phyloP scores from a whole-genome alignment of 352 stramenopile genomes.

The Blastocystis sp. region DNA sequence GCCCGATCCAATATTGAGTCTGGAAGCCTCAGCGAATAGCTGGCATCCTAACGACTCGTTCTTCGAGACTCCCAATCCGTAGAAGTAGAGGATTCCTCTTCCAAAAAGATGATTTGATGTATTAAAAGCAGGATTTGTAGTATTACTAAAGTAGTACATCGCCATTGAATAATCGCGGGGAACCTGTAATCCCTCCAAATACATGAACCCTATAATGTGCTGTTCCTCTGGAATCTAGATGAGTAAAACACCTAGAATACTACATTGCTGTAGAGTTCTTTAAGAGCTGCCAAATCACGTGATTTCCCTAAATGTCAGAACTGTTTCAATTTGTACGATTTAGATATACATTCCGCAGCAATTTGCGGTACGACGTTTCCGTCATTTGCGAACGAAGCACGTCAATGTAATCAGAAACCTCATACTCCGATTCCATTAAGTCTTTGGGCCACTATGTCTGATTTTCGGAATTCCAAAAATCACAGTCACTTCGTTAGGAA shows the following conservation, averaged over 20 bases:
- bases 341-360: background rate
- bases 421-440: background rate
- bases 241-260: background rate
- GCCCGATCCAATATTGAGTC: background rate
- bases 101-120: constrained; percentile 19
- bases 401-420: constrained; percentile 35
- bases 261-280: background rate
- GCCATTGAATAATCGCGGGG: background rate
- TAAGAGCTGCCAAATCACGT: background rate
- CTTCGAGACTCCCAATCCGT: background rate
- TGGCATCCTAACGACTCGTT: constrained; percentile 1
- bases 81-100: background rate
- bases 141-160: constrained; percentile 18
- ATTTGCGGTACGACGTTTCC: background rate
- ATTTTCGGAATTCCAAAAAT: background rate
- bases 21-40: background rate
- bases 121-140: constrained; percentile 28
- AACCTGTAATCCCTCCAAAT: background rate
- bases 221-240: background rate
- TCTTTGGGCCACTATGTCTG: constrained; percentile 33
- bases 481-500: background rate
- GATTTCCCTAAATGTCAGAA: background rate
- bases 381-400: background rate
- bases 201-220: constrained; percentile 44
- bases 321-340: background rate